Conservation (phyloP, 2,329 filamentous ascomycete genomes). For the Apiospora koreana region DNA sequence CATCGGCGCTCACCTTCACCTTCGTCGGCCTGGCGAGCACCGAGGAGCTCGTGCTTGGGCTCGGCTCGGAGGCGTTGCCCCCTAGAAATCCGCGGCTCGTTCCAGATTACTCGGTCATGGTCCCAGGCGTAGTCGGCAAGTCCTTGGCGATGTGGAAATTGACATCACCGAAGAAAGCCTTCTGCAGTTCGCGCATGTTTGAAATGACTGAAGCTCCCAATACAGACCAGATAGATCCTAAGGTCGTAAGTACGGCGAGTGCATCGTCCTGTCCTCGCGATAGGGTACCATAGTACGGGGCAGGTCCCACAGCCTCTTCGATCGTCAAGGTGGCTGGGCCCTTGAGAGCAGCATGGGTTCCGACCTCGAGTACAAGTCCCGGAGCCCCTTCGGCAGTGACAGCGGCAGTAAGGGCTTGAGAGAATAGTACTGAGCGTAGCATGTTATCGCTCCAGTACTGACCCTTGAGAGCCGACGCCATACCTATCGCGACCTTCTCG, state of each 20-base stretch:
- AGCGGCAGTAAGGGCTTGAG: constrained; percentile 36
- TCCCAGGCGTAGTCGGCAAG: constrained; percentile 19
- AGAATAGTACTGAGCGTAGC: constrained; percentile 42
- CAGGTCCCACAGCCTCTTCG: constrained; percentile 9
- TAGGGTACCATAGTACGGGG: constrained; percentile 16
- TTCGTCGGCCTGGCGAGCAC: background rate
- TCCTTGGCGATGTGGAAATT: constrained; percentile 12
- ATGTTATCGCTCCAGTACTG: constrained; percentile 46
- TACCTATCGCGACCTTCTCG: background rate
- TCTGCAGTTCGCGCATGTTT: constrained; percentile 7
- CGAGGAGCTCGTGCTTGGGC: constrained; percentile 11
- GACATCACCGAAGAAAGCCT: background rate
- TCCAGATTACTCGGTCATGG: constrained; percentile 13
- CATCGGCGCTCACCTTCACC: constrained; percentile 11
- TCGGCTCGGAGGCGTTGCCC: background rate
- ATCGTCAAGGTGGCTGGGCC: constrained; percentile 13
- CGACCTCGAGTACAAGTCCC: constrained; percentile 17
- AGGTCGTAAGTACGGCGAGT: background rate
- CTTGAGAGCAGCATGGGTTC: constrained; percentile 19
- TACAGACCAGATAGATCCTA: constrained; percentile 14
- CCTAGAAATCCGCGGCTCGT: constrained; percentile 14
- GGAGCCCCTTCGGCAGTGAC: constrained; percentile 15
- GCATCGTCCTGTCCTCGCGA: constrained; percentile 15
- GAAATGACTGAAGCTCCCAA: constrained; percentile 3
- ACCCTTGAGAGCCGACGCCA: background rate